Evolutionary conservation across 2,329 filamentous ascomycete genomes (phyloP).

Genomic region (Phaeomoniella chlamydospora): DNA sequence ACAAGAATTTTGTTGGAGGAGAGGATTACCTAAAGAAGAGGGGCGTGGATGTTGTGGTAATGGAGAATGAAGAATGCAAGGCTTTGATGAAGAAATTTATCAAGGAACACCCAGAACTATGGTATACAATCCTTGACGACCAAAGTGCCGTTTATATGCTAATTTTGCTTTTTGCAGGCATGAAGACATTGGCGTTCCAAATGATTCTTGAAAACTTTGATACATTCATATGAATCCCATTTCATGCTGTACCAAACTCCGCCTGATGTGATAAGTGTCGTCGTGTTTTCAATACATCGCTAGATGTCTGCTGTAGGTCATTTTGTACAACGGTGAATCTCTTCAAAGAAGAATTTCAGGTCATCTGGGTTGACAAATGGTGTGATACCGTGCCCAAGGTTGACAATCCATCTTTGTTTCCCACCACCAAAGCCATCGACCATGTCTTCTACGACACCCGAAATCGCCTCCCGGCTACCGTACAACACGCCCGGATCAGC

Average conservation of each 20-base stretch:
- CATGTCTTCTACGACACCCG: constrained; percentile 69
- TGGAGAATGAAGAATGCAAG: constrained; percentile 51
- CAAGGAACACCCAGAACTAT: constrained; percentile 54
- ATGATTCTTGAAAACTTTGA: constrained; percentile 3
- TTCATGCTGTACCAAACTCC: too few species aligned
- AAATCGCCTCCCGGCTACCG: constrained; percentile 68
- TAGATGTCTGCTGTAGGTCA: constrained; percentile 4
- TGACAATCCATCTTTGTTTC: constrained; percentile 91
- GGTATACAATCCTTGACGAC: constrained; percentile 31
- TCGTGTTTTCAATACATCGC: too few species aligned
- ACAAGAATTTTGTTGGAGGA: constrained; percentile 58
- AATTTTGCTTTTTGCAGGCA: constrained; percentile 27
- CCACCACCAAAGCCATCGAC: constrained; percentile 70
- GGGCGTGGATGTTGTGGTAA: constrained; percentile 59
- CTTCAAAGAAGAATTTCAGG: constrained; percentile 84
- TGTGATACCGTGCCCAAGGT: constrained; percentile 94
- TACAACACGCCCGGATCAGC: constrained; percentile 90
- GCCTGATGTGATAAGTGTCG: too few species aligned
- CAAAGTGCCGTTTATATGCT: constrained; percentile 1
- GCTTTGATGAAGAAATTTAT: constrained; percentile 60
- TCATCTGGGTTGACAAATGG: constrained; percentile 89
- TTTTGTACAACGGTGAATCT: constrained; percentile 58
- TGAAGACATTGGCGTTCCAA: constrained; percentile 42
- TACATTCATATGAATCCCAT: too few species aligned
- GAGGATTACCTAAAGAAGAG: constrained; percentile 54